A percentile compares a stretch with the other conserved stretches of the same genome.
Evolutionary conservation across 73 alveolate species (phyloP).

Genomic region (Paraurostyla sp.): DNA sequence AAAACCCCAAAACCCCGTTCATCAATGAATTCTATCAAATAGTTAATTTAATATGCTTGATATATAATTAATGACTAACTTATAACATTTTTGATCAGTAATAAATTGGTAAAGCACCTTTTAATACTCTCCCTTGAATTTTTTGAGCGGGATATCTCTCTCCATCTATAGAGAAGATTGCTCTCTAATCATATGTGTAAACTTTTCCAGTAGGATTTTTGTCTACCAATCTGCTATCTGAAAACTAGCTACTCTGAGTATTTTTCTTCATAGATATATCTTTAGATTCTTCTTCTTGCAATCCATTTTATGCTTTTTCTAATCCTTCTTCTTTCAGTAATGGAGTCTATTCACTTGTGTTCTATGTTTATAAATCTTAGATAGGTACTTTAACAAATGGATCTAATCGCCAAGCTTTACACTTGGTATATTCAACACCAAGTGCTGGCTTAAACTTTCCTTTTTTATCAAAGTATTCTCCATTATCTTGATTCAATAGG

Average conservation of each 20-base stretch:
- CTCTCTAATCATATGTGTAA: slow-evolving; percentile 1
- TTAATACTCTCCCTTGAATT: slow-evolving; percentile 69
- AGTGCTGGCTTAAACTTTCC: slow-evolving; percentile 47
- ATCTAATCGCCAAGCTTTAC: slow-evolving; percentile 68
- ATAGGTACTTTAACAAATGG: slow-evolving; percentile 56
- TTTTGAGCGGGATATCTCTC: slow-evolving; percentile 69
- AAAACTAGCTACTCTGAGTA: not conserved
- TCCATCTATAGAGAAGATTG: slow-evolving; percentile 70
- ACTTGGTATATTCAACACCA: slow-evolving; percentile 62
- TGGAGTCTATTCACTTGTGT: not conserved
- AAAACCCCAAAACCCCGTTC: too few relatives aligned
- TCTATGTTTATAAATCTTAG: not conserved
- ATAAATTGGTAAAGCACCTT: slow-evolving; percentile 50
- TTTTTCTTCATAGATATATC: not conserved
- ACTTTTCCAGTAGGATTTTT: not conserved
- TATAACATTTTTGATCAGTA: slow-evolving; percentile 40
- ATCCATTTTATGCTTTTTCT: not conserved
- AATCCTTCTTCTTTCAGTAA: not conserved
- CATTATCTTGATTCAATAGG: slow-evolving; percentile 76
- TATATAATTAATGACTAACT: too few relatives aligned
- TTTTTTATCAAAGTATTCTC: slow-evolving; percentile 56
- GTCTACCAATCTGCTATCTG: not conserved
- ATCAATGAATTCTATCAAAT: too few relatives aligned
- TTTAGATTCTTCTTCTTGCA: slow-evolving; percentile 32
- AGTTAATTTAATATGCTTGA: too few relatives aligned